Evolutionary conservation across 768 basidiomycete genomes (phyloP).

Genomic region (Lactifluus echinatus): DNA sequence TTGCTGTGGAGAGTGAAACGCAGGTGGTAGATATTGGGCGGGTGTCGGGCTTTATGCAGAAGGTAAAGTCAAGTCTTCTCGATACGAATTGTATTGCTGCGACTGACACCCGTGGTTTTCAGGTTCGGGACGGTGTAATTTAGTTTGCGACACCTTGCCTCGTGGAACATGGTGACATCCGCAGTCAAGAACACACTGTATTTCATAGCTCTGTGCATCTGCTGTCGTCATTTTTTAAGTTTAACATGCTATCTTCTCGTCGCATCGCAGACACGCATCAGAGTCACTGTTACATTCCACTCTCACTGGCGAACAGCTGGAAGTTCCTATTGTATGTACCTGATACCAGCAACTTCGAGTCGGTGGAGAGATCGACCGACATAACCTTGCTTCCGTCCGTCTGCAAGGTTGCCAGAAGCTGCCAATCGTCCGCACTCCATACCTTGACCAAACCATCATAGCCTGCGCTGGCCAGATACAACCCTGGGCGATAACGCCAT

Average conservation of each 20-base stretch:
- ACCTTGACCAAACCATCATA: slow-evolving; percentile 94
- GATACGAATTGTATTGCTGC: not conserved
- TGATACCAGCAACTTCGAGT: slow-evolving; percentile 76
- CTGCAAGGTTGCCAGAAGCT: slow-evolving; percentile 74
- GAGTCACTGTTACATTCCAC: slow-evolving; percentile 7
- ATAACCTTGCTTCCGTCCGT: slow-evolving; percentile 98
- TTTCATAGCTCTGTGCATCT: slow-evolving; percentile 17
- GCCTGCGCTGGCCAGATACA: slow-evolving; percentile 89
- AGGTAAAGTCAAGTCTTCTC: slow-evolving; percentile 37
- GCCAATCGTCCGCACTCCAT: slow-evolving; percentile 99
- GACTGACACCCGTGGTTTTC: slow-evolving; percentile 3
- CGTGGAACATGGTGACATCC: slow-evolving; percentile 1
- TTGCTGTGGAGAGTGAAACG: slow-evolving; percentile 83
- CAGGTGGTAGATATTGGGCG: slow-evolving; percentile 75
- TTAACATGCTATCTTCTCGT: slow-evolving; percentile 15
- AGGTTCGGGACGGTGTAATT: slow-evolving; percentile 59
- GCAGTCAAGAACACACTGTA: slow-evolving; percentile 7
- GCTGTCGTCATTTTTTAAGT: slow-evolving; percentile 9
- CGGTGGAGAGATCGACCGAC: slow-evolving; percentile 86
- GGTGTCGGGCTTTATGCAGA: slow-evolving; percentile 88
- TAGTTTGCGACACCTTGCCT: slow-evolving; percentile 24
- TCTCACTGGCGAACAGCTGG: slow-evolving; percentile 77
- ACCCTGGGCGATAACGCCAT: slow-evolving; percentile 75
- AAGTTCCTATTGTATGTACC: slow-evolving; percentile 93
- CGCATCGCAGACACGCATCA: not conserved